Conservation (phyloP, 1,284 basidiomycete species). For the Ustilago vetiveriae region DNA sequence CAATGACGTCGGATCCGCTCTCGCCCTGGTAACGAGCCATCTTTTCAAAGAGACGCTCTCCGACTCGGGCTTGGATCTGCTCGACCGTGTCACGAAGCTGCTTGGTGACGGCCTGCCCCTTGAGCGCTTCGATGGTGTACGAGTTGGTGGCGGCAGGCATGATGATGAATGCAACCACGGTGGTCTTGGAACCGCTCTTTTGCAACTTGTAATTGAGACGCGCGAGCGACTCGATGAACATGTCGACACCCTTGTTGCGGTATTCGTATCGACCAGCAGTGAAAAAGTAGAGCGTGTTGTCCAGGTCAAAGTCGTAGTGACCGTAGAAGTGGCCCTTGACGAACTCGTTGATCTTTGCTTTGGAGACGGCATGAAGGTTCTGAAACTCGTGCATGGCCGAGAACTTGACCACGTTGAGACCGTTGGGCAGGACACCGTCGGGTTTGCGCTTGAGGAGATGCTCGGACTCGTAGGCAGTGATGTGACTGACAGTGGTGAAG, state of each 20-base stretch:
- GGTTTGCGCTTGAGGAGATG: conserved; percentile 94
- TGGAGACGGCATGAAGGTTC: conserved; percentile 89
- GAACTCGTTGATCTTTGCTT: conserved; percentile 98
- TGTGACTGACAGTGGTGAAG: conserved; percentile 94
- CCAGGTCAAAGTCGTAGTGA: conserved; percentile 91
- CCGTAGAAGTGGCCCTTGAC: conserved; percentile 98
- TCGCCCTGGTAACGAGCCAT: conserved; percentile 86
- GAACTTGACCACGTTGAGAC: conserved; percentile 96
- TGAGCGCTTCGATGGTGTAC: conserved; percentile 96
- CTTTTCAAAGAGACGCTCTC: conserved; percentile 89
- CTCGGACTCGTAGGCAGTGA: conserved; percentile 93
- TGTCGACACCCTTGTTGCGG: conserved; percentile 98
- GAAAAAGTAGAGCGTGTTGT: conserved; percentile 98
- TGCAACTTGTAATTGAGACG: conserved; percentile 81
- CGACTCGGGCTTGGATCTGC: conserved; percentile 91
- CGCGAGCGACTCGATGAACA: conserved; percentile 97
- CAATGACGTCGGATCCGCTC: conserved; percentile 52
- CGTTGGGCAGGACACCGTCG: conserved; percentile 97
- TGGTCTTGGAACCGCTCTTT: conserved; percentile 79
- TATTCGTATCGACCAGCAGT: conserved; percentile 99
- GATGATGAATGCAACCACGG: conserved; percentile 97
- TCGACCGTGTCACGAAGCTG: conserved; percentile 89
- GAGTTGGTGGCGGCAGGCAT: conserved; percentile 96
- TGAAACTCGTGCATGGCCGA: conserved; percentile 96
- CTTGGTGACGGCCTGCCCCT: conserved; percentile 97